Base-by-base conservation (phyloP, 805 yeast species). In the Starmerella floricola region DNA sequence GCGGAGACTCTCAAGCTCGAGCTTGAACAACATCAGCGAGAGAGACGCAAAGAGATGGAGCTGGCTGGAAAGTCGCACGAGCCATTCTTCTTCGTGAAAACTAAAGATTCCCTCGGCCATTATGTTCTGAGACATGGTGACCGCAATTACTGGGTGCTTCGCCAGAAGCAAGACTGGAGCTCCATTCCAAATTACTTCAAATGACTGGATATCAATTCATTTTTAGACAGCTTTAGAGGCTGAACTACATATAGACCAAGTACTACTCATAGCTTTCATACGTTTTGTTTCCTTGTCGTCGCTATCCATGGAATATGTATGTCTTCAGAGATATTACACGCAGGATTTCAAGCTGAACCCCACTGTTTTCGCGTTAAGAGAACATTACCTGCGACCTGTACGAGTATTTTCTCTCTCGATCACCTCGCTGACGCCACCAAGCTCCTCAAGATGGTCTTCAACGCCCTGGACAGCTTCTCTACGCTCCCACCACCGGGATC, bases 401-500 rank as follows among this genome's bases (percentile, higher is more conserved):
- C 45, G 29, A 8, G 33, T 33, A 26, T 32, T 35, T 3, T 42
- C 20, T 54, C 73, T 74, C 57, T 86, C 95, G 8, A 88, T 66
- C 29, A 88, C 78, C 45, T 83, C 94, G 15, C 82, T 93, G 47
- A 85, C 87, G 45, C 94, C 95, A 37, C 94, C 94, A 60, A 81
- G 57, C 53, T 86, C 95, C 62, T 88, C 96, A 53, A 83, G 63
- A 57, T 77, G 75, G 53, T 88, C 97, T 63, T 88, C 98, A 38
- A 83, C 81, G 31, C 76, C 71, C 59, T 93, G 78, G 19, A 88
- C 78, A 55, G 78, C 88, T 54, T 88, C 97, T 64, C 96, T 77
- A 66, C 97, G 80, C 60, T 88, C 97, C 97, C 97, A 88, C 91
- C 94, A 88, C 65, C 98, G 75, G 51, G 80, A 88, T 62, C 87